phyloP scores from a whole-genome alignment of 345 rosid genomes.

The Ricinus communis region DNA sequence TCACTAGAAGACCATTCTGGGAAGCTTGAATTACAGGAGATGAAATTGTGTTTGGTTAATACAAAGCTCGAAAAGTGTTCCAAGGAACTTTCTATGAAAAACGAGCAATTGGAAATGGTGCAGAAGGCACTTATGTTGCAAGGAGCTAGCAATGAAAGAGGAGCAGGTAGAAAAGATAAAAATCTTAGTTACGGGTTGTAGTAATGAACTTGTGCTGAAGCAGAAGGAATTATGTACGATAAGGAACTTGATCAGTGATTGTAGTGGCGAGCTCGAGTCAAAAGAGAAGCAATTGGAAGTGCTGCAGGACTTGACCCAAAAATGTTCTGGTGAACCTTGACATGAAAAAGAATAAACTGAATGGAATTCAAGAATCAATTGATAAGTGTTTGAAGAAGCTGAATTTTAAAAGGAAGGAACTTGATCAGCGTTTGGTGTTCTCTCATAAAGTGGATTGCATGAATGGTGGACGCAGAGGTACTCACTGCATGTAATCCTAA shows the following conservation, averaged over 20 bases:
- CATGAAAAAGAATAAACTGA: conserved; percentile 6
- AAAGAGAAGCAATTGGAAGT: conserved; percentile 11
- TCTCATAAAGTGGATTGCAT: conserved; percentile 48
- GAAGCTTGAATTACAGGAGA: conserved; percentile 12
- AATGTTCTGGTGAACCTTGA: conserved; percentile 10
- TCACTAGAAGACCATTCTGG: neutral
- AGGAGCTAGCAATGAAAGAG: neutral
- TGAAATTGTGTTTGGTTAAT: conserved; percentile 9
- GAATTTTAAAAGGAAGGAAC: conserved; percentile 4
- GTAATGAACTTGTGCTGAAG: conserved; percentile 13
- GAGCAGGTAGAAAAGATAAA: conserved; percentile 17
- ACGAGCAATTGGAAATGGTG: neutral
- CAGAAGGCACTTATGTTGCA: conserved; percentile 3
- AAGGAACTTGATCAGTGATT: conserved; percentile 21
- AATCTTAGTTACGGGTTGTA: neutral
- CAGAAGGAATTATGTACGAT: conserved; percentile 22
- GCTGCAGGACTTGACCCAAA: neutral
- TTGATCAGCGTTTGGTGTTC: conserved; percentile 41
- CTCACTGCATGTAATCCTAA: conserved; percentile 55
- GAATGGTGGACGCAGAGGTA: conserved; percentile 19
- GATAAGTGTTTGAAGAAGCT: conserved; percentile 15
- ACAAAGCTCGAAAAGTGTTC: neutral
- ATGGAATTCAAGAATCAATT: neutral
- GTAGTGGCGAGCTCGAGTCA: conserved; percentile 9
- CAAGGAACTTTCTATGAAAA: conserved; percentile 6